Evolutionary conservation across 1,284 basidiomycete genomes (phyloP), one percentile per base, ranked within the genome.

Genomic region (Uromyces viciae-fabae): DNA sequence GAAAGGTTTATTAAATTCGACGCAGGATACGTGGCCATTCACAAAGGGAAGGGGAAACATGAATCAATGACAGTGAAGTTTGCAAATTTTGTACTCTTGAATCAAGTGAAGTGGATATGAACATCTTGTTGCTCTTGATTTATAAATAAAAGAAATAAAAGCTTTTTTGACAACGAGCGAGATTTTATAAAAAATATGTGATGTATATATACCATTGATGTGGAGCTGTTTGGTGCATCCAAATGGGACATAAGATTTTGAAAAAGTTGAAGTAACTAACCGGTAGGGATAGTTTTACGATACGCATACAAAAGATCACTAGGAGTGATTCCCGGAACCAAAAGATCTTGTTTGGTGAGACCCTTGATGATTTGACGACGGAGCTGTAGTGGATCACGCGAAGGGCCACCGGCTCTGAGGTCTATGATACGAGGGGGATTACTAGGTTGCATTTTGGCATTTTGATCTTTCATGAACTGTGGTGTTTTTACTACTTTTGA

Each of bases 281-380:
- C 40, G 42, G 69, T 73, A 22, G 78, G 78, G 17, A 80, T 72
- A 17, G 58, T 28, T 54, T 80, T 80, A 28, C 46, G 52, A 38
- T 73, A 80, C 25, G 52, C 52, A 40, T 62, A 80, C 25, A 42
- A 46, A 19, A 22, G 56, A 73, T 80, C 78, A 25, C 33, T 54
- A 22, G 58, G 69, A 11, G 43, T 17, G 3, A 9, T 17, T 7
- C 78, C 78, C 28, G 78, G 78, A 8, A 75, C 60, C 42, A 62
- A 31, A 15, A 62, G 15, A 11, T 56, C 33, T 36, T 49, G 4
- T 19, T 58, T 46, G n/a, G 42, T 75, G 58, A 75, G 58, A 62
- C 74, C 74, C 22, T 75, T 38, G 60, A 75, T 25, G 19, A 75
- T 75, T 49, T 75, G 40, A 9, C 31, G 56, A 15, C 56, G 74